A percentile compares a stretch with the other conserved stretches of the same genome.
Evolutionary conservation across 495 filamentous ascomycete species (phyloP).

Genomic region (Tuber aestivum): DNA sequence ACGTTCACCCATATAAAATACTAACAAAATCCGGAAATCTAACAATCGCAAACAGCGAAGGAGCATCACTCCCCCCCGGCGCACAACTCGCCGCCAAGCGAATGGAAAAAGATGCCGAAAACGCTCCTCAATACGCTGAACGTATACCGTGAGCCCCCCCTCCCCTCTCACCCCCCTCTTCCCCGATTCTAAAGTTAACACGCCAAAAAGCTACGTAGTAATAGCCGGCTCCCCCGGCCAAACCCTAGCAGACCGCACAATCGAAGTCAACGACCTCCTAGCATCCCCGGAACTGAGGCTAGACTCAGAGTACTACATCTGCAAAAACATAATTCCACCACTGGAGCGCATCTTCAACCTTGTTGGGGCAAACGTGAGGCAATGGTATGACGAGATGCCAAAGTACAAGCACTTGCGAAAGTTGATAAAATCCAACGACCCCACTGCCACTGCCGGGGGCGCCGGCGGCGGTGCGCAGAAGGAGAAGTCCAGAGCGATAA

Average conservation of each 20-base stretch:
- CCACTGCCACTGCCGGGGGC: constrained; percentile 25
- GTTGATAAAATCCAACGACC: constrained; percentile 45
- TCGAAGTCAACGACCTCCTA: constrained; percentile 78
- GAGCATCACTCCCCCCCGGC: constrained; percentile 72
- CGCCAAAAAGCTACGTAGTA: constrained; percentile 63
- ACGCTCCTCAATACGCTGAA: constrained; percentile 92
- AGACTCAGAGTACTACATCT: constrained; percentile 96
- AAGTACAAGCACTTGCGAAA: constrained; percentile 70
- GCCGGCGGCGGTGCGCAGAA: constrained; percentile 5
- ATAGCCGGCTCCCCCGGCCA: constrained; percentile 80
- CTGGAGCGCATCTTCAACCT: constrained; percentile 96
- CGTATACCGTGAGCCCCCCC: constrained; percentile 57
- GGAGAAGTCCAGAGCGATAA: constrained; percentile 52
- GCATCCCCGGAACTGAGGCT: constrained; percentile 68
- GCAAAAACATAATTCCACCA: constrained; percentile 90
- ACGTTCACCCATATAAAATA: neutral
- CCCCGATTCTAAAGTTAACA: neutral
- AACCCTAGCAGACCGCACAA: constrained; percentile 79
- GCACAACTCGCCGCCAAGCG: constrained; percentile 76
- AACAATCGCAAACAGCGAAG: constrained; percentile 51
- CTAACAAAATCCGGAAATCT: neutral
- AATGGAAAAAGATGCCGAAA: constrained; percentile 77
- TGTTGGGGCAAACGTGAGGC: constrained; percentile 82
- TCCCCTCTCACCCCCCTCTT: neutral
- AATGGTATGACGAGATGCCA: constrained; percentile 97